Conservation (phyloP, 176 grass and related monocot genomes). For the Bothriochloa decipiens region DNA sequence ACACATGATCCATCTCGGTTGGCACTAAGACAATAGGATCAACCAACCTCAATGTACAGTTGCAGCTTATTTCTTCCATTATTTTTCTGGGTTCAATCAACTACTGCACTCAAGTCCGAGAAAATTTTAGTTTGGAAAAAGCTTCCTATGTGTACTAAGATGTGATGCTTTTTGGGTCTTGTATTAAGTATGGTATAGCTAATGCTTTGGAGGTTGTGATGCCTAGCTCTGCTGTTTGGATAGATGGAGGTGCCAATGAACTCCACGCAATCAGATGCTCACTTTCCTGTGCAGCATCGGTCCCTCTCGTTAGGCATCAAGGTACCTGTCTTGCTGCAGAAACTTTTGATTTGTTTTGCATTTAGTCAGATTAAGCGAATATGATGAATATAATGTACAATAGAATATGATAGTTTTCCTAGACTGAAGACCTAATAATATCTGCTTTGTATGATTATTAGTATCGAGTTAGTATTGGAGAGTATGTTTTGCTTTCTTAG, state of each 20-base stretch:
- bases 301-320: constrained; percentile 74
- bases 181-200: neutral
- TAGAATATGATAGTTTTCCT: neutral
- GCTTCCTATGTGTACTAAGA: neutral
- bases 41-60: neutral
- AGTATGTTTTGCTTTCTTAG: neutral
- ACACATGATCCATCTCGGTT: neutral
- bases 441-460: neutral
- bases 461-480: neutral
- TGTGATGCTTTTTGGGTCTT: neutral
- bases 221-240: neutral
- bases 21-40: neutral
- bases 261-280: constrained; percentile 1
- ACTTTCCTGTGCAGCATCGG: constrained; percentile 63
- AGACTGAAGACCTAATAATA: neutral
- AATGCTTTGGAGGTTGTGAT: neutral
- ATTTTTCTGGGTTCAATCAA: neutral
- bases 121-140: neutral
- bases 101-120: neutral
- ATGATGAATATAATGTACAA: neutral
- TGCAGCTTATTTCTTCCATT: neutral
- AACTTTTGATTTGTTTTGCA: neutral
- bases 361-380: neutral
- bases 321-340: constrained; percentile 35
- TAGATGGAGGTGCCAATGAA: constrained; percentile 49